Percentiles rank a stretch among this genome's conserved stretches.
Evolutionary conservation across 352 stramenopile species (phyloP).

Genomic region (Pythium rishiriense): DNA sequence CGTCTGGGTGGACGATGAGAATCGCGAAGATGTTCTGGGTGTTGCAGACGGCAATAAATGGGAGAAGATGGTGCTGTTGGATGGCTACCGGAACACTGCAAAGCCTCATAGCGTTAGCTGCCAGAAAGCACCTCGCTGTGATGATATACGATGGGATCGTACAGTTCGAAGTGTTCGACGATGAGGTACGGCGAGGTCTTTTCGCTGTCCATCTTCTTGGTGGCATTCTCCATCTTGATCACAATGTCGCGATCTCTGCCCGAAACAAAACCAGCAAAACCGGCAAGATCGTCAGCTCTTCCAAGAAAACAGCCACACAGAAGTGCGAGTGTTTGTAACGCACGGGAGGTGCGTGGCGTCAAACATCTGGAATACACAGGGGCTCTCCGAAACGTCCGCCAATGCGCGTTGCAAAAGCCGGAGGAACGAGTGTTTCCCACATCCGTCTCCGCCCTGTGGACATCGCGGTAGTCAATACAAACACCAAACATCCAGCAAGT

Average conservation of each 20-base stretch:
- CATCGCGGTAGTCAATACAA: too few relatives aligned
- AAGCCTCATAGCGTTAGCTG: background rate
- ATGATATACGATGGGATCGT: too few relatives aligned
- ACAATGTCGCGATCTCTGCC: conserved; percentile 47
- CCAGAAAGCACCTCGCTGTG: too few relatives aligned
- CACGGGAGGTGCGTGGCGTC: conserved; percentile 46
- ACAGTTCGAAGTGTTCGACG: conserved; percentile 68
- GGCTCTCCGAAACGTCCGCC: conserved; percentile 1
- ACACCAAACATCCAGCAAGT: too few relatives aligned
- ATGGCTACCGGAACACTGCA: conserved; percentile 36
- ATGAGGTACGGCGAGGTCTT: conserved; percentile 41
- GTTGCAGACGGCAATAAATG: conserved; percentile 47
- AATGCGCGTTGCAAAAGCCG: conserved; percentile 41
- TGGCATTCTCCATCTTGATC: conserved; percentile 35
- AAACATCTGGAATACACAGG: conserved; percentile 35
- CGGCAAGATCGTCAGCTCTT: too few relatives aligned
- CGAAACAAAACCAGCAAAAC: background rate
- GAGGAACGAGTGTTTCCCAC: conserved; percentile 55
- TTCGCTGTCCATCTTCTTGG: conserved; percentile 28
- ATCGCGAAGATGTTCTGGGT: conserved; percentile 57
- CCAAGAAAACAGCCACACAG: too few relatives aligned
- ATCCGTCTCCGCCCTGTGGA: conserved; percentile 42
- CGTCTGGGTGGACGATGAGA: conserved; percentile 51
- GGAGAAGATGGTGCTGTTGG: conserved; percentile 67
- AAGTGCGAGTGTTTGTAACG: too few relatives aligned